A percentile compares a stretch with the other conserved stretches of the same genome.
These are phyloP conservation scores for Silene noctiflora DNA, from an alignment of 179 eudicot genomes.

Conservation along the genomic window DNA sequence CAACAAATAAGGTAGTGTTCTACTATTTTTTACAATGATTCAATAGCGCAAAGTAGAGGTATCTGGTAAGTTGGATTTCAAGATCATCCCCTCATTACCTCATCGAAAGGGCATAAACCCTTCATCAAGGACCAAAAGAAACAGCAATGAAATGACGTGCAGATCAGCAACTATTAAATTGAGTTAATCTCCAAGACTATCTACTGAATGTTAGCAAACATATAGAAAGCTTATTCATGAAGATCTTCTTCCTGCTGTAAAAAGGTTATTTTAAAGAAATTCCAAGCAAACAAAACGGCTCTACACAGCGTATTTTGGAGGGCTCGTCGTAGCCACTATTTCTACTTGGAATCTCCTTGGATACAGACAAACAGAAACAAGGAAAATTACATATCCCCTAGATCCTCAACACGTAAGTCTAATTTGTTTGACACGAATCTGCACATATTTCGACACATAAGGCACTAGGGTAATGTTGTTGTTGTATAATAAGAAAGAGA, in stretches of 20 bases:
- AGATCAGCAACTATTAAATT: neutral
- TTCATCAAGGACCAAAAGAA: neutral
- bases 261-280: neutral
- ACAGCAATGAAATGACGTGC: neutral
- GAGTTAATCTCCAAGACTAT: neutral
- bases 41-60: neutral
- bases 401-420: neutral
- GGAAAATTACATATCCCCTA: neutral
- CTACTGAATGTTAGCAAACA: neutral
- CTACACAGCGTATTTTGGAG: neutral
- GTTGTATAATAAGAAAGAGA: neutral
- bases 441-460: neutral
- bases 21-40: neutral
- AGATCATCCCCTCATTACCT: neutral
- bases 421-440: neutral
- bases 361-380: neutral
- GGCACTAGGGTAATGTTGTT: too few relatives aligned
- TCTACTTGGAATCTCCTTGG: neutral
- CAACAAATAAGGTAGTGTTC: neutral
- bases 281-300: neutral
- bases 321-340: neutral
- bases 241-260: neutral
- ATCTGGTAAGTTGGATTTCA: neutral
- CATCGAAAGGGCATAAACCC: neutral
- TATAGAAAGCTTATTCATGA: slow-evolving; percentile 1